Evolutionary conservation across 345 rosid species (phyloP), one percentile per base, ranked within the genome.

Genomic region (Bruguiera parviflora): DNA sequence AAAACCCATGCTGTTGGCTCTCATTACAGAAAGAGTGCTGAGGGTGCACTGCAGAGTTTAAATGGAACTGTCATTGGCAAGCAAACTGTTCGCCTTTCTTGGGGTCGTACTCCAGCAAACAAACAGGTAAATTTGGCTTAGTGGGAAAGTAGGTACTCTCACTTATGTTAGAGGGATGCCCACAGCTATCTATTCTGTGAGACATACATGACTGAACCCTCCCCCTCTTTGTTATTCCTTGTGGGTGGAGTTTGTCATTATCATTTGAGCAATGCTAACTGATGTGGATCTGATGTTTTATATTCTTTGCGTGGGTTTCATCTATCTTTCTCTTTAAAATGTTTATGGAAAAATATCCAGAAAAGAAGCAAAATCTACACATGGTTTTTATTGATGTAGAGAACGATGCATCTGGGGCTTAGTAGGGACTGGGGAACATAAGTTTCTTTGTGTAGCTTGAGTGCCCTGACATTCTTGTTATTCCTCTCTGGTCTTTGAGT

Each of bases 1-100:
- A 7, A 15, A 19, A 15, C 29, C 4, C 53, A 46, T 27, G 52
- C 46, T 64, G 57, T 67, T 71, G 51, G 58, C 21, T 69, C 29
- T 58, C 57, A 73, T 79, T 67, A 63, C 76, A 95, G 99, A 85
- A 89, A 90, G 73, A 80, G 77, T 75, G 99, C 97, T 3, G 97
- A 89, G 86, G 93, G 86, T 29, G 93, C 99, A 28, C 79, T 95
- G 57, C 80, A 89, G 78, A 81, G 66, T 64, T 80, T 89, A 81
- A 90, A 89, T 39, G 96, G 89, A 65, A 84, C 92, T 57, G 81
- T 79, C 32, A 88, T 95, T 8, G 97, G 99, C 67, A 91, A 91
- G 80, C 96, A 95, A 75, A 85, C 92, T 20, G 93, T 94, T 63
- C 93, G 98, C 11, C 95, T 94, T 75, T 91, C 98, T 24, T 94